These are phyloP conservation scores for Ogataea polymorpha DNA, from an alignment of 805 yeast species.

Conservation along the genomic window DNA sequence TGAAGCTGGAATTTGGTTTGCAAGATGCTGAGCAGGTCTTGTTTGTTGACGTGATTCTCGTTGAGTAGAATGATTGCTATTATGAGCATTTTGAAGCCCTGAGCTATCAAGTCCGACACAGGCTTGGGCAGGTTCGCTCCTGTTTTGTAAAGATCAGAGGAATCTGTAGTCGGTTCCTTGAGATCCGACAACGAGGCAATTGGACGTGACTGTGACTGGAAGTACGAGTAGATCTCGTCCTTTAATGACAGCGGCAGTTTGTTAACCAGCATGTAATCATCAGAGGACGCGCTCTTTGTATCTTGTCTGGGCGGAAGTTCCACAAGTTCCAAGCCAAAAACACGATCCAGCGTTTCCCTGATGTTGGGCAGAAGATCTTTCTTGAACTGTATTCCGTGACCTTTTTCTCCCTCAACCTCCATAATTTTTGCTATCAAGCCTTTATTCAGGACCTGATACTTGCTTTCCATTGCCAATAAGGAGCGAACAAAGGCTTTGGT, in stretches of 20 bases:
- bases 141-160: slow-evolving; percentile 9
- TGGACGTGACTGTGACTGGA: slow-evolving; percentile 7
- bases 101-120: slow-evolving; percentile 17
- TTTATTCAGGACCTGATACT: slow-evolving; percentile 27
- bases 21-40: slow-evolving; percentile 26
- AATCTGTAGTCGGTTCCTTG: slow-evolving; percentile 1
- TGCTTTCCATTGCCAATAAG: slow-evolving; percentile 28
- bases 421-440: slow-evolving; percentile 25
- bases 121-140: slow-evolving; percentile 27
- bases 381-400: slow-evolving; percentile 27
- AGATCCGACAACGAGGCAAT: slow-evolving; percentile 14
- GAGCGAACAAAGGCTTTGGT: slow-evolving; percentile 27
- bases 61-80: slow-evolving; percentile 26
- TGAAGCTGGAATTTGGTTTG: slow-evolving; percentile 22
- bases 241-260: slow-evolving; percentile 20
- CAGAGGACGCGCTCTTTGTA: slow-evolving; percentile 8
- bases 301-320: slow-evolving; percentile 19
- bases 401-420: slow-evolving; percentile 30
- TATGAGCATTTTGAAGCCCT: slow-evolving; percentile 29
- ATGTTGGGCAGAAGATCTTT: slow-evolving; percentile 24
- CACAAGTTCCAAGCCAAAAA: slow-evolving; percentile 27
- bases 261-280: slow-evolving; percentile 27
- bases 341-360: slow-evolving; percentile 10
- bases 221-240: slow-evolving; percentile 22
- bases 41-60: slow-evolving; percentile 27